Evolutionary conservation across 805 yeast genomes (phyloP).

Genomic region (Myxozyma mucilagina): DNA sequence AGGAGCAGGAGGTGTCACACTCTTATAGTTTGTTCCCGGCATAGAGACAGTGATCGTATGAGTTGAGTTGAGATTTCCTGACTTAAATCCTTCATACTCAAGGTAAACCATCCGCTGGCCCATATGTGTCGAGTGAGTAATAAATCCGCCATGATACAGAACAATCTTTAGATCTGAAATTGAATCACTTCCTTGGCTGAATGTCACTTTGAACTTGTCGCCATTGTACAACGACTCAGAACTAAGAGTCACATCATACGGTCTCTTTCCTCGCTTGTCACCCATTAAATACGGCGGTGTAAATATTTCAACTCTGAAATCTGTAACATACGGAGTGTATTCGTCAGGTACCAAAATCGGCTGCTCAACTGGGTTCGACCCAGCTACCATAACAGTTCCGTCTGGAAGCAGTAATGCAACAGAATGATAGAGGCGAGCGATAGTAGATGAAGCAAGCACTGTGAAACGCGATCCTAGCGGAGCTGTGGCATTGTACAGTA

Average conservation of each 20-base stretch:
- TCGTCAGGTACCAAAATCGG: conserved; percentile 21
- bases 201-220: conserved; percentile 13
- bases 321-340: conserved; percentile 29
- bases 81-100: conserved; percentile 12
- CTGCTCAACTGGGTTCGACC: conserved; percentile 30
- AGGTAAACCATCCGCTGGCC: conserved; percentile 28
- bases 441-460: conserved; percentile 22
- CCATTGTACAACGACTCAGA: conserved; percentile 9
- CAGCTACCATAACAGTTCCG: conserved; percentile 25
- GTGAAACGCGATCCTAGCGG: conserved; percentile 14
- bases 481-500: conserved; percentile 15
- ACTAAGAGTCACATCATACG: conserved; percentile 10
- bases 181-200: conserved; percentile 1
- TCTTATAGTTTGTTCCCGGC: conserved; percentile 18
- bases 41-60: conserved; percentile 18
- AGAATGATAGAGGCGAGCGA: conserved; percentile 28
- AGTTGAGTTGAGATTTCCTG: conserved; percentile 1
- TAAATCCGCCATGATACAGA: conserved; percentile 26
- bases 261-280: conserved; percentile 20
- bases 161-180: conserved; percentile 10
- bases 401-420: conserved; percentile 23
- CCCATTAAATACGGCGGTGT: conserved; percentile 29
- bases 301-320: conserved; percentile 27
- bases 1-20: conserved; percentile 28
- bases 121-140: conserved; percentile 29